Percentiles rank a stretch among this genome's conserved stretches.
phyloP scores from a whole-genome alignment of 805 yeast genomes.

The Saccharomycopsis fodiens region DNA sequence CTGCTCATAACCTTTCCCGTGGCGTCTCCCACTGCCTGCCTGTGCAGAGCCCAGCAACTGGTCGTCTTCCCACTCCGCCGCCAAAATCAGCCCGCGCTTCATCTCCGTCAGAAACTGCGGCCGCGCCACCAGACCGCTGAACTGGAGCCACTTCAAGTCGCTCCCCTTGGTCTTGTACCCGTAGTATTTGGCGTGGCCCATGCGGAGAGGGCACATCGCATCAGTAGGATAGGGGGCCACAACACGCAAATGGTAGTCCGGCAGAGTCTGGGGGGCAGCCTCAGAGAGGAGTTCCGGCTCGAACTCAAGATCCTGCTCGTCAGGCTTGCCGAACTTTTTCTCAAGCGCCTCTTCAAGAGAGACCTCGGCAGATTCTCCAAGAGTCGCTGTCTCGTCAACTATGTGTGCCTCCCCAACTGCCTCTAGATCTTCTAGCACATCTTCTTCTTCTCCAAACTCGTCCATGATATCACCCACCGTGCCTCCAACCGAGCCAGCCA shows the following conservation, averaged over 20 bases:
- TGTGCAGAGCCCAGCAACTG: conserved; percentile 49
- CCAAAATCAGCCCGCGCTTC: conserved; percentile 70
- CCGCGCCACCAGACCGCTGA: conserved; percentile 60
- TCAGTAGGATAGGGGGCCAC: conserved; percentile 93
- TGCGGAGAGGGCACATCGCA: conserved; percentile 76
- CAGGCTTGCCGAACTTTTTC: conserved; percentile 35
- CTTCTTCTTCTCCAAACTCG: conserved; percentile 22
- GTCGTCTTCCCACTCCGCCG: conserved; percentile 60
- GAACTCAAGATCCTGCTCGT: conserved; percentile 38
- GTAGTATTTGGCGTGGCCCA: conserved; percentile 63
- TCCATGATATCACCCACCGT: conserved; percentile 4
- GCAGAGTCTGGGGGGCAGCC: conserved; percentile 17
- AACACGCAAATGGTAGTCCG: conserved; percentile 49
- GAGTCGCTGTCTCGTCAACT: too few species aligned
- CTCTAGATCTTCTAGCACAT: too few species aligned
- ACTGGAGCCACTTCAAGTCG: conserved; percentile 68
- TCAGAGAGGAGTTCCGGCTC: conserved; percentile 33
- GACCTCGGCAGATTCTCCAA: conserved; percentile 24
- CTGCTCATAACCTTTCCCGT: conserved; percentile 60
- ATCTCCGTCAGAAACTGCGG: conserved; percentile 78
- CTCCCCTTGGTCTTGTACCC: conserved; percentile 45
- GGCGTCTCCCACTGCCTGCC: conserved; percentile 76
- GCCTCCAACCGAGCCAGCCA: conserved; percentile 10
- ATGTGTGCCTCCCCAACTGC: too few species aligned
- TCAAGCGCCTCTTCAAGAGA: conserved; percentile 31